Conservation (phyloP, 768 basidiomycete species). For the Boletellus emodensis region DNA sequence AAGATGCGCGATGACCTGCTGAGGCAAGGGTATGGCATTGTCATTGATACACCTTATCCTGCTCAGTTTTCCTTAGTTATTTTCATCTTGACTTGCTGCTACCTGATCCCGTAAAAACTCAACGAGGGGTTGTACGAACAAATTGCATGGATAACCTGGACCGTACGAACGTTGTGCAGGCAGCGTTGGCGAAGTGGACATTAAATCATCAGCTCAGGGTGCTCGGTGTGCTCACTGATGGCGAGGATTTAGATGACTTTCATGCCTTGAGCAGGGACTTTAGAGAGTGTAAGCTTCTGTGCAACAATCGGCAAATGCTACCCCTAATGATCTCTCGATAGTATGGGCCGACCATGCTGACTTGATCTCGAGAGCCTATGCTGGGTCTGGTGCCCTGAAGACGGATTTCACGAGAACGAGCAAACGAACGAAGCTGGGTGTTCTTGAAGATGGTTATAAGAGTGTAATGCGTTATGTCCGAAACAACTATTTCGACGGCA, state of each 20-base stretch:
- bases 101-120: slow-evolving; percentile 49
- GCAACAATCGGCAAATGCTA: neutral
- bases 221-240: slow-evolving; percentile 65
- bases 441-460: slow-evolving; percentile 83
- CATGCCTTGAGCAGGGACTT: slow-evolving; percentile 77
- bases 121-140: slow-evolving; percentile 79
- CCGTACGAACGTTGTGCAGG: slow-evolving; percentile 95
- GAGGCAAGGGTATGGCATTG: slow-evolving; percentile 52
- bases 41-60: neutral
- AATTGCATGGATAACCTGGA: slow-evolving; percentile 99
- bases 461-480: slow-evolving; percentile 81
- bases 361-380: slow-evolving; percentile 83
- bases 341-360: slow-evolving; percentile 99
- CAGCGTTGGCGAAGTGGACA: slow-evolving; percentile 82
- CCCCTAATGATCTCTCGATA: slow-evolving; percentile 31
- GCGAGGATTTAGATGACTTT: slow-evolving; percentile 77
- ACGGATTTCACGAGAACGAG: slow-evolving; percentile 96
- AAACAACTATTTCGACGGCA: slow-evolving; percentile 96
- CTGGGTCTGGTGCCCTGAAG: slow-evolving; percentile 93
- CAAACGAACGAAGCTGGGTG: slow-evolving; percentile 76
- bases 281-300: slow-evolving; percentile 67
- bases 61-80: slow-evolving; percentile 47
- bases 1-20: slow-evolving; percentile 65
- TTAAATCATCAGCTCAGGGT: slow-evolving; percentile 73
- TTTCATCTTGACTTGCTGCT: slow-evolving; percentile 62